Conservation (phyloP, 768 basidiomycete genomes). For the Obba rivulosa region DNA sequence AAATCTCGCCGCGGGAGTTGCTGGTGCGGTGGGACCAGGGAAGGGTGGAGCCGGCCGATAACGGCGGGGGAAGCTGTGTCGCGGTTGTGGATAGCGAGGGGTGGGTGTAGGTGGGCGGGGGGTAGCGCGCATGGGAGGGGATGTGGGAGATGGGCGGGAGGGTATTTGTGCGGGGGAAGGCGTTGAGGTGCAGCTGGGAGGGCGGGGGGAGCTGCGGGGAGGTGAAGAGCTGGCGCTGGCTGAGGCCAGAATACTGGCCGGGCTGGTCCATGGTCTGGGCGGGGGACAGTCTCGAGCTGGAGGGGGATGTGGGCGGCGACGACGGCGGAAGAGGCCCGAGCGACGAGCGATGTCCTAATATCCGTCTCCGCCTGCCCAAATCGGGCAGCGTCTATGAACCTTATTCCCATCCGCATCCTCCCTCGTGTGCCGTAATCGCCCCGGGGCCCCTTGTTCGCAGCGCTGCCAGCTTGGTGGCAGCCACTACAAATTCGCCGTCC, state of each 20-base stretch:
- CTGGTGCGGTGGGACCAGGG: slow-evolving; percentile 29
- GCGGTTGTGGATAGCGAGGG: slow-evolving; percentile 28
- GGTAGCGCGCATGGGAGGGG: slow-evolving; percentile 23
- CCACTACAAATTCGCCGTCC: too few species aligned
- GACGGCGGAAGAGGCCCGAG: too few species aligned
- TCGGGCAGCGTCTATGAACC: too few species aligned
- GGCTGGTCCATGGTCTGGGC: slow-evolving; percentile 3
- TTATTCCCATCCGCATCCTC: too few species aligned
- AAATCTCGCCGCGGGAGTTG: slow-evolving; percentile 29
- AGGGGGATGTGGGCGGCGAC: too few species aligned
- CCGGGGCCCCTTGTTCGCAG: too few species aligned
- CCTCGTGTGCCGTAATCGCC: too few species aligned
- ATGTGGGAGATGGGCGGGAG: slow-evolving; percentile 34
- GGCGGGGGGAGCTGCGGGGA: slow-evolving; percentile 41
- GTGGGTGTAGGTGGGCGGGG: slow-evolving; percentile 30
- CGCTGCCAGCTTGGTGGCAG: too few species aligned
- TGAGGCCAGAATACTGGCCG: not conserved
- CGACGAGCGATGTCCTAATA: too few species aligned
- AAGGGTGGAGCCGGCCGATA: slow-evolving; percentile 19
- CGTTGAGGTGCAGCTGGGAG: slow-evolving; percentile 31
- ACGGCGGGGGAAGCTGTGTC: slow-evolving; percentile 23
- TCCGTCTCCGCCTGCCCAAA: too few species aligned
- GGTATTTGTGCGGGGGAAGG: slow-evolving; percentile 36
- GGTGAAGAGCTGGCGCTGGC: slow-evolving; percentile 34
- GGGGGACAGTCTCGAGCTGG: not conserved